These are phyloP conservation scores for Lolium rigidum DNA, from an alignment of 176 grass and related monocot species.

Conservation along the genomic window DNA sequence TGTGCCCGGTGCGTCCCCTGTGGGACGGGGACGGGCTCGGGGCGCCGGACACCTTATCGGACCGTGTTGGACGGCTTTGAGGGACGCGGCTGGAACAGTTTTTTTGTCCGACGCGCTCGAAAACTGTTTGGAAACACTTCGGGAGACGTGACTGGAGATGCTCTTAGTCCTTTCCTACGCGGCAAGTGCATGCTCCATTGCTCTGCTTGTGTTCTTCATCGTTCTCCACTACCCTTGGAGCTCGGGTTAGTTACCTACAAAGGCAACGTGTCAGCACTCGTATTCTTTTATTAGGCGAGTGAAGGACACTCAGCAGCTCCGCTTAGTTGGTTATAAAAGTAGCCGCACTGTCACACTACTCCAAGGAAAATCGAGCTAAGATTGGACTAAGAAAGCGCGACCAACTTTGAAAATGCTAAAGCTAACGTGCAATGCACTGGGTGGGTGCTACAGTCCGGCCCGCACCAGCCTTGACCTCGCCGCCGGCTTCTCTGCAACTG, in stretches of 20 bases:
- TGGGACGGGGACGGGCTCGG: too few species aligned
- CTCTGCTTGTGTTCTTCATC: not conserved
- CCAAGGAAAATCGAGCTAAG: not conserved
- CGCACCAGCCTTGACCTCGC: too few species aligned
- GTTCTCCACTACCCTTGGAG: not conserved
- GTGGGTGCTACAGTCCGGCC: too few species aligned
- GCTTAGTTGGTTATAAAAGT: not conserved
- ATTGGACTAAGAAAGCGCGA: not conserved
- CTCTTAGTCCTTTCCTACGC: too few species aligned
- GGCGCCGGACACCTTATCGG: too few species aligned
- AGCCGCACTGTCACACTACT: not conserved
- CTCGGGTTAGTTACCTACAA: not conserved
- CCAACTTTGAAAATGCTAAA: not conserved
- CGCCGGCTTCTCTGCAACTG: too few species aligned
- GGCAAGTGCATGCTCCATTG: not conserved
- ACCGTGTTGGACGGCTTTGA: too few species aligned
- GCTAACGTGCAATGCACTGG: not conserved
- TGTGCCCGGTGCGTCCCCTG: too few species aligned
- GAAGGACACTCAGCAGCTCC: not conserved
- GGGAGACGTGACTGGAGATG: too few species aligned
- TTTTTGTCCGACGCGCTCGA: too few species aligned
- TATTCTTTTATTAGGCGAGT: not conserved
- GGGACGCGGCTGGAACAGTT: too few species aligned
- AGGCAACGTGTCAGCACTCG: not conserved
- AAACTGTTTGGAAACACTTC: too few species aligned